Evolutionary conservation across 768 basidiomycete species (phyloP).

Genomic region (Boletus subparvulus): DNA sequence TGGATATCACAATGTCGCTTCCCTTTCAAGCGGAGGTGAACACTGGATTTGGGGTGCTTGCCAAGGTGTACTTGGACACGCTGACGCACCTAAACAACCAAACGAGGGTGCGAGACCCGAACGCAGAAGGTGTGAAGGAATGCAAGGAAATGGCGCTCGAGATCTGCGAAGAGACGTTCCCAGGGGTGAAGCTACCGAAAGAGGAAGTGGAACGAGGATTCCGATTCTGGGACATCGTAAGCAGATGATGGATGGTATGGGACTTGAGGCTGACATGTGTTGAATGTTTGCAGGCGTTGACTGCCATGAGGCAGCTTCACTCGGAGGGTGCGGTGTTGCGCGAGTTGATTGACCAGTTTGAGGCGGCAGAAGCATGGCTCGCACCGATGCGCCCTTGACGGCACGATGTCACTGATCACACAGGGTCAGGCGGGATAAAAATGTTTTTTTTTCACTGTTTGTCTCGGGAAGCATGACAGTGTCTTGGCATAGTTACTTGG

Average conservation of each 20-base stretch:
- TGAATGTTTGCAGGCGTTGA: constrained; percentile 57
- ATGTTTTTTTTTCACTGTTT: neutral
- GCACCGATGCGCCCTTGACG: constrained; percentile 83
- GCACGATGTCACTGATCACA: neutral
- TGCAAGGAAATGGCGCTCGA: constrained; percentile 86
- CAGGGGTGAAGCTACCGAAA: constrained; percentile 84
- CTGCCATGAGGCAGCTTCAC: constrained; percentile 87
- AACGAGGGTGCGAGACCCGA: constrained; percentile 71
- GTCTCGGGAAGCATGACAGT: neutral
- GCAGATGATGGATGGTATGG: constrained; percentile 35
- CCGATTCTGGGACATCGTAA: constrained; percentile 97
- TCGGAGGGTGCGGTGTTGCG: constrained; percentile 76
- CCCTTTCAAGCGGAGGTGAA: constrained; percentile 97
- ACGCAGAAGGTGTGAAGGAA: constrained; percentile 75
- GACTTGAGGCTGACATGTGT: constrained; percentile 29
- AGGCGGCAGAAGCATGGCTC: constrained; percentile 92
- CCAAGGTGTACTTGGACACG: constrained; percentile 94
- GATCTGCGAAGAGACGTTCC: constrained; percentile 92
- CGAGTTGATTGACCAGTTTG: constrained; percentile 94
- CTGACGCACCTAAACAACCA: constrained; percentile 85
- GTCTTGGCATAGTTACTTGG: neutral
- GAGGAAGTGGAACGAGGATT: constrained; percentile 94
- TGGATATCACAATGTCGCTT: constrained; percentile 89
- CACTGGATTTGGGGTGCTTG: constrained; percentile 96
- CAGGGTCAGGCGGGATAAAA: constrained; percentile 8